Conservation (phyloP, 2,329 filamentous ascomycete genomes). For the Colletotrichum orbiculare region DNA sequence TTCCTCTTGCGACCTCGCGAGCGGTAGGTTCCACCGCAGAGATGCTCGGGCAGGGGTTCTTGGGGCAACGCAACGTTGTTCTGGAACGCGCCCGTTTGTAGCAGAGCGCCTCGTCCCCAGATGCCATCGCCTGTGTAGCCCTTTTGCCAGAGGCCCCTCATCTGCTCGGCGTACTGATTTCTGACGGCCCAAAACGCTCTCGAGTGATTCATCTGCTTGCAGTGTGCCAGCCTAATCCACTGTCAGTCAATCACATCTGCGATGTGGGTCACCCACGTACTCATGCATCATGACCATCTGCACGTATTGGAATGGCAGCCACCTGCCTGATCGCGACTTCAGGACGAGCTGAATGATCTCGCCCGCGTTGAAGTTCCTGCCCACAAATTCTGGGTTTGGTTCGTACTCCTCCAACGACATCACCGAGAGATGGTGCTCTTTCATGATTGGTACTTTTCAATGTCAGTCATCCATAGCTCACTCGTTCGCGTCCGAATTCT, state of each 20-base stretch:
- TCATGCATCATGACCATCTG: constrained; percentile 98
- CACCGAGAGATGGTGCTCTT: constrained; percentile 70
- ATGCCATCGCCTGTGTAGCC: constrained; percentile 84
- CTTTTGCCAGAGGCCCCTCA: constrained; percentile 76
- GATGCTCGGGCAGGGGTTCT: constrained; percentile 73
- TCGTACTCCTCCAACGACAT: constrained; percentile 84
- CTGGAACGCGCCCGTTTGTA: constrained; percentile 71
- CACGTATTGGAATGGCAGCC: constrained; percentile 85
- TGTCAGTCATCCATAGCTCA: not conserved
- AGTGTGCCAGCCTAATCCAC: constrained; percentile 75
- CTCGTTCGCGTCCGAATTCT: too few species aligned
- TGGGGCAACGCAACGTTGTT: constrained; percentile 61
- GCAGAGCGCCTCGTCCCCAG: constrained; percentile 78
- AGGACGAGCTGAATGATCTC: constrained; percentile 89
- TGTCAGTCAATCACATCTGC: constrained; percentile 26
- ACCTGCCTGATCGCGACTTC: constrained; percentile 72
- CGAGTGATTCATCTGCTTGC: constrained; percentile 92
- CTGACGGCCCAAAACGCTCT: constrained; percentile 83
- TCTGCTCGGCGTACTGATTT: constrained; percentile 76
- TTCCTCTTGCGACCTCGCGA: constrained; percentile 66
- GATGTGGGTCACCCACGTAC: constrained; percentile 38
- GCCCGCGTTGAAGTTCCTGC: constrained; percentile 90
- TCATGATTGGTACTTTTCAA: constrained; percentile 73
- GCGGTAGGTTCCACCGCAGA: constrained; percentile 85
- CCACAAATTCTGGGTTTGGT: constrained; percentile 84